Evolutionary conservation across 1,284 basidiomycete genomes (phyloP), one percentile per base, ranked within the genome.

Genomic region (Takashimella koratensis): DNA sequence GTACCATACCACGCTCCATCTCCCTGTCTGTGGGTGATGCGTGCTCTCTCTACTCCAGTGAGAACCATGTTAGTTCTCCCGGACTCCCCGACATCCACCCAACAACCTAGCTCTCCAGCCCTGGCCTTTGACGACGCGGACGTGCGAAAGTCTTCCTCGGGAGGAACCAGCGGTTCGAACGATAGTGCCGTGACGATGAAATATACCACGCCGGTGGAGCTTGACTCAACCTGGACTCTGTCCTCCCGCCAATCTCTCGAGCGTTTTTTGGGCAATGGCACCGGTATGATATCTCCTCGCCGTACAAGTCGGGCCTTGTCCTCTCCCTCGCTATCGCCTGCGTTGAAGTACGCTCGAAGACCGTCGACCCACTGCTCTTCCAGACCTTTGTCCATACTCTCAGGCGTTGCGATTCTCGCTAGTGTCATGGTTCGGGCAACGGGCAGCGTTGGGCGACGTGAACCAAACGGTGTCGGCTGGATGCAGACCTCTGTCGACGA

Each of bases 151-250:
- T 76, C 75, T 22, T 75, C 70, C 48, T 75, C 74, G 8, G 71
- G 59, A 0, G 72, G 65, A 1, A 70, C 60, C 20, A 76, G 65
- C 1, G 74, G 74, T 52, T 84, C 84, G 62, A 85, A 82, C 36
- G 89, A 84, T 21, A 97, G 76, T 51, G 87, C 83, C 8, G 88
- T 88, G 51, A 98, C 79, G 54, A 85, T 77, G 73, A 97, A 97
- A 73, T 84, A 90, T 0, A 85, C 83, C 11, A 82, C 66, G 0
- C 69, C 78, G 48, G 71, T 81, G 10, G 30, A 36, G 30, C 16
- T 36, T 8, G 16, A 16, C 16, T 36, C 30, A 8, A 16, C 16
- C 30, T 36, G 10, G 16, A 8, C 30, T 8, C 16, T 36, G 1
- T 66, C 66, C 2, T 67, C 70, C 1, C 82, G 79, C 59, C 86